Percentiles rank a stretch among this genome's conserved stretches.
phyloP scores from a whole-genome alignment of 2,329 filamentous ascomycete genomes.

The Trichoderma sp. region DNA sequence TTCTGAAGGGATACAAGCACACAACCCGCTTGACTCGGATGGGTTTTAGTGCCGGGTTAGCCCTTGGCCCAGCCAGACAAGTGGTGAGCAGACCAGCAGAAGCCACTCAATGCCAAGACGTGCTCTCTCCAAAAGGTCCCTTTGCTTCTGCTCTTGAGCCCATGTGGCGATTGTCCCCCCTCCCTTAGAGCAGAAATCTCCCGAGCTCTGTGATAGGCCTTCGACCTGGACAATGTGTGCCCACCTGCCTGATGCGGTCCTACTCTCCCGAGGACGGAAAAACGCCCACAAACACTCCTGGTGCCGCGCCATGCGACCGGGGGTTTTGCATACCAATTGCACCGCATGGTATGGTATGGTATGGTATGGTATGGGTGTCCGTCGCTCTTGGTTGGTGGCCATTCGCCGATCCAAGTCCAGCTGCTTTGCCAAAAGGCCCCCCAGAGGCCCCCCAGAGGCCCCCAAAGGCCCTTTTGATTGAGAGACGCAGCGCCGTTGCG shows the following conservation, averaged over 20 bases:
- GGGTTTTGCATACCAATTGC: neutral
- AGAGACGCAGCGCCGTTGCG: neutral
- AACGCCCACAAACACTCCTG: neutral
- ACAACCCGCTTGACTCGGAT: neutral
- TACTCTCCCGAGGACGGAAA: neutral
- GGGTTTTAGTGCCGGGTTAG: neutral
- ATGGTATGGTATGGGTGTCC: neutral
- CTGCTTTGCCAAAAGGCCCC: neutral
- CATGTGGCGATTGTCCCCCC: neutral
- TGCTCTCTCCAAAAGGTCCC: constrained; percentile 7
- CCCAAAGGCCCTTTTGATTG: neutral
- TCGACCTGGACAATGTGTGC: neutral
- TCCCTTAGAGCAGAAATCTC: neutral
- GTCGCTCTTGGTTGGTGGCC: neutral
- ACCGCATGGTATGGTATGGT: neutral
- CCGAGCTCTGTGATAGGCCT: neutral
- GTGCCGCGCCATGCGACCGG: constrained; percentile 1
- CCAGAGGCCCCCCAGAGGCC: neutral
- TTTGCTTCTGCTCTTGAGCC: neutral
- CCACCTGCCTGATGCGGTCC: constrained; percentile 5
- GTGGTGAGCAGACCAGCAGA: neutral
- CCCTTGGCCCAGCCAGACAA: neutral
- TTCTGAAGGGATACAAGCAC: neutral
- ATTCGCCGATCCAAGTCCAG: neutral
- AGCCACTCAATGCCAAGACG: constrained; percentile 1